These are phyloP conservation scores for Tritrichomonas musculus DNA, from an alignment of 208 protist species.

Conservation along the genomic window DNA sequence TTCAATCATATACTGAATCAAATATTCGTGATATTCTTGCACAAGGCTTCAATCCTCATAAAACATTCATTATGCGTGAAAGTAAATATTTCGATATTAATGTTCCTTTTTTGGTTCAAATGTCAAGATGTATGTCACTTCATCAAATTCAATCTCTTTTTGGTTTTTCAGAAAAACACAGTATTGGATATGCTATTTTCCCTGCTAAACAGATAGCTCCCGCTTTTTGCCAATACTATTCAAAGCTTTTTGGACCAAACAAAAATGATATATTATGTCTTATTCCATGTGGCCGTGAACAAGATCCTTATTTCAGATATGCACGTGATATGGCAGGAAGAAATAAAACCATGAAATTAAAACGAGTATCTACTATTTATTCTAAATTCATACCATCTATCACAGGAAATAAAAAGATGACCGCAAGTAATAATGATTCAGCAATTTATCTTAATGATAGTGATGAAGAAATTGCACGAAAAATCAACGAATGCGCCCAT, in stretches of 20 bases:
- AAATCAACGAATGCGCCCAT: constrained; percentile 15
- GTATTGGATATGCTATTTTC: neutral
- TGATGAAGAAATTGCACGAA: neutral
- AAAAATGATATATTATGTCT: constrained; percentile 9
- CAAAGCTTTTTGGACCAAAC: neutral
- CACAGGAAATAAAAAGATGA: constrained; percentile 17
- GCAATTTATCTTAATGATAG: constrained; percentile 31
- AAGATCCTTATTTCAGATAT: constrained; percentile 36
- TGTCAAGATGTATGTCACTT: neutral
- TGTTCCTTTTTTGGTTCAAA: neutral
- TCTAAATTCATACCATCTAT: neutral
- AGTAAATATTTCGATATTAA: constrained; percentile 29
- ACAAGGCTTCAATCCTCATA: constrained; percentile 13
- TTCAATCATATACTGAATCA: neutral
- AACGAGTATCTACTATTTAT: constrained; percentile 31
- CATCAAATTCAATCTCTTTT: constrained; percentile 8
- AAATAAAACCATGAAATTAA: neutral
- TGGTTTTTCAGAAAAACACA: constrained; percentile 8
- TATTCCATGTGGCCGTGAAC: constrained; percentile 35
- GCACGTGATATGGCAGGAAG: neutral
- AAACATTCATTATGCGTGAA: constrained; percentile 27
- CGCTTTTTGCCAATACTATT: neutral
- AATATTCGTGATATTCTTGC: constrained; percentile 36
- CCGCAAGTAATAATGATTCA: neutral
- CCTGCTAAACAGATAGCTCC: constrained; percentile 1